A percentile compares a stretch with the other conserved stretches of the same genome.
Conservation (phyloP, 192 early-diverging fungal species). For the Dissophora globulifera region DNA sequence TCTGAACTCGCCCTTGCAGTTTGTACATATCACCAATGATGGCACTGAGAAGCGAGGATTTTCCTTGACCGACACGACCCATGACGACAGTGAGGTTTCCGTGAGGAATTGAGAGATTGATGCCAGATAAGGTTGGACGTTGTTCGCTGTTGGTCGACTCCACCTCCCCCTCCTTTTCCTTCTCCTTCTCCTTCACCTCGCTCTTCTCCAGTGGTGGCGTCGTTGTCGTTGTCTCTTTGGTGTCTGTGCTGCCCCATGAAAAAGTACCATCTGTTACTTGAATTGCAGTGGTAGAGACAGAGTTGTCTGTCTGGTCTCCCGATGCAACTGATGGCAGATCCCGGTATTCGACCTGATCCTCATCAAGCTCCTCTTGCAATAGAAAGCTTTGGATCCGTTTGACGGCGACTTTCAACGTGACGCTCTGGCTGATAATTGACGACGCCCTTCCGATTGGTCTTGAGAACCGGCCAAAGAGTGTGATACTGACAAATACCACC, state of each 20-base stretch:
- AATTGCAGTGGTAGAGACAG: background rate
- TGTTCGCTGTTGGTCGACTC: background rate
- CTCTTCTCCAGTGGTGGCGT: background rate
- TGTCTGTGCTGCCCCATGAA: slow-evolving; percentile 13
- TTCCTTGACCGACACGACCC: slow-evolving; percentile 57
- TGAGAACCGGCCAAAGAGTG: slow-evolving; percentile 15
- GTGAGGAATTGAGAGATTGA: slow-evolving; percentile 28
- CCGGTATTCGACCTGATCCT: slow-evolving; percentile 6
- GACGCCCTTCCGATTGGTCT: slow-evolving; percentile 28
- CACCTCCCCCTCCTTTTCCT: no score
- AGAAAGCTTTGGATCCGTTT: slow-evolving; percentile 22
- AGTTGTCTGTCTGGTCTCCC: no score
- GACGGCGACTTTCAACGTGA: slow-evolving; percentile 12
- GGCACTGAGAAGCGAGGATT: slow-evolving; percentile 58
- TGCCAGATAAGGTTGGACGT: slow-evolving; percentile 15
- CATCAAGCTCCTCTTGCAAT: slow-evolving; percentile 32
- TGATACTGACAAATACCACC: slow-evolving; percentile 33
- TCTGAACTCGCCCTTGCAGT: slow-evolving; percentile 62
- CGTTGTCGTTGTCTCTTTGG: background rate
- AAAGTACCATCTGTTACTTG: slow-evolving; percentile 19
- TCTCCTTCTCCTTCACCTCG: no score
- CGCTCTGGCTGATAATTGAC: slow-evolving; percentile 2
- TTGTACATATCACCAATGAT: slow-evolving; percentile 91
- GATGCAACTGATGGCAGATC: no score
- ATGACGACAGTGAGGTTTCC: slow-evolving; percentile 39